phyloP scores from a whole-genome alignment of 805 yeast species.

The Wickerhamiella qilinensis region DNA sequence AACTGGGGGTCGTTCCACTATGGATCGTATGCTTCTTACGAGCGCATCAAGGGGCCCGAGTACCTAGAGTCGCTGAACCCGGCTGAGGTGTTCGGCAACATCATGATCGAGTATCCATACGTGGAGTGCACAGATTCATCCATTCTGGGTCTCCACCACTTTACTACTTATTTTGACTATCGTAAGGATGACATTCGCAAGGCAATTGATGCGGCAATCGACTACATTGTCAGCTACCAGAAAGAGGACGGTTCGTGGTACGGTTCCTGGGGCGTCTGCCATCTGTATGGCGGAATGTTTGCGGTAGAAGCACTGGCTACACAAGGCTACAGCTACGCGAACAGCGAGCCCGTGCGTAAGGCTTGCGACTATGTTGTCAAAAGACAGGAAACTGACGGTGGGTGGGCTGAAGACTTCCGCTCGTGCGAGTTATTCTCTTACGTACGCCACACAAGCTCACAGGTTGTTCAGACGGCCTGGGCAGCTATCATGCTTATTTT shows the following conservation, averaged over 20 bases:
- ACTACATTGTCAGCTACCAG: slow-evolving; percentile 56
- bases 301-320: slow-evolving; percentile 83
- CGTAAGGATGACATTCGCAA: slow-evolving; percentile 43
- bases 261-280: slow-evolving; percentile 97
- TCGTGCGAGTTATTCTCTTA: slow-evolving; percentile 70
- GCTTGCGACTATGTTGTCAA: slow-evolving; percentile 77
- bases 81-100: slow-evolving; percentile 95
- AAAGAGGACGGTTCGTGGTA: slow-evolving; percentile 86
- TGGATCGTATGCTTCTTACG: slow-evolving; percentile 91
- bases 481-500: slow-evolving; percentile 64
- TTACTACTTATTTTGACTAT: slow-evolving; percentile 49
- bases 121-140: slow-evolving; percentile 97
- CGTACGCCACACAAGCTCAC: slow-evolving; percentile 44
- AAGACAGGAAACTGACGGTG: slow-evolving; percentile 77
- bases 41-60: slow-evolving; percentile 66
- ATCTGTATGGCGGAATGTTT: slow-evolving; percentile 93
- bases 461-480: slow-evolving; percentile 89
- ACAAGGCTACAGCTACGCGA: slow-evolving; percentile 45
- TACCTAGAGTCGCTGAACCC: slow-evolving; percentile 69
- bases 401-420: slow-evolving; percentile 95
- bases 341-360: slow-evolving; percentile 40
- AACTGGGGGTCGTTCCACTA: slow-evolving; percentile 62
- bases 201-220: slow-evolving; percentile 62
- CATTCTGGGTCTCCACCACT: slow-evolving; percentile 73
- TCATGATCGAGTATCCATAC: slow-evolving; percentile 97